A percentile compares a stretch with the other conserved stretches of the same genome.
Conservation (phyloP, 768 basidiomycete species). For the Gloeophyllum trabeum region DNA sequence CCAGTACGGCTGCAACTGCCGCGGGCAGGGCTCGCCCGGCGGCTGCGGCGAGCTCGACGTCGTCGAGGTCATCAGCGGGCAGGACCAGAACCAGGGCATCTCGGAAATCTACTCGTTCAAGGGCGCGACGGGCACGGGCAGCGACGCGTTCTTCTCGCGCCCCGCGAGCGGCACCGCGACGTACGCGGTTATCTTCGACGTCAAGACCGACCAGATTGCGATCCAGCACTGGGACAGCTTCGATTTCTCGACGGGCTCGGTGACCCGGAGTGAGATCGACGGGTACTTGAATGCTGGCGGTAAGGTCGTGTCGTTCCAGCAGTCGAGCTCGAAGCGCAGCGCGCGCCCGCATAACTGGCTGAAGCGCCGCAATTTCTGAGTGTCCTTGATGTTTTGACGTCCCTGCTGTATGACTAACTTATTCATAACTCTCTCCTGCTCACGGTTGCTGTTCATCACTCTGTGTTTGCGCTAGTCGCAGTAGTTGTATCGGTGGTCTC, state of each 20-base stretch:
- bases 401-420: too few species aligned
- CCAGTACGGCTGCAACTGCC: slow-evolving; percentile 22
- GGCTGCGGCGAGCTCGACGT: slow-evolving; percentile 19
- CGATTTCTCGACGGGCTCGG: slow-evolving; percentile 13
- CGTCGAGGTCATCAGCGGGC: slow-evolving; percentile 13
- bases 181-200: slow-evolving; percentile 14
- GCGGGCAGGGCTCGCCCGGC: slow-evolving; percentile 10
- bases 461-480: too few species aligned
- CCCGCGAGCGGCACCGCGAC: slow-evolving; percentile 9
- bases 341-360: slow-evolving; percentile 2
- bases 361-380: too few species aligned
- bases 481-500: too few species aligned
- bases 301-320: slow-evolving; percentile 12
- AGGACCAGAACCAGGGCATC: slow-evolving; percentile 12
- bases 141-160: slow-evolving; percentile 12
- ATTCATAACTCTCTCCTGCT: too few species aligned
- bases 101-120: slow-evolving; percentile 20
- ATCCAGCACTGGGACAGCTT: slow-evolving; percentile 13
- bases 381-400: too few species aligned
- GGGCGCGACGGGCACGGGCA: slow-evolving; percentile 17
- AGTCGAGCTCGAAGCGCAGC: too few species aligned
- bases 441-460: too few species aligned
- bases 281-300: slow-evolving; percentile 13
- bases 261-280: slow-evolving; percentile 13
- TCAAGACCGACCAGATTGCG: slow-evolving; percentile 15